phyloP scores from a whole-genome alignment of 2,329 filamentous ascomycete species.

The Fusarium haematococcum region DNA sequence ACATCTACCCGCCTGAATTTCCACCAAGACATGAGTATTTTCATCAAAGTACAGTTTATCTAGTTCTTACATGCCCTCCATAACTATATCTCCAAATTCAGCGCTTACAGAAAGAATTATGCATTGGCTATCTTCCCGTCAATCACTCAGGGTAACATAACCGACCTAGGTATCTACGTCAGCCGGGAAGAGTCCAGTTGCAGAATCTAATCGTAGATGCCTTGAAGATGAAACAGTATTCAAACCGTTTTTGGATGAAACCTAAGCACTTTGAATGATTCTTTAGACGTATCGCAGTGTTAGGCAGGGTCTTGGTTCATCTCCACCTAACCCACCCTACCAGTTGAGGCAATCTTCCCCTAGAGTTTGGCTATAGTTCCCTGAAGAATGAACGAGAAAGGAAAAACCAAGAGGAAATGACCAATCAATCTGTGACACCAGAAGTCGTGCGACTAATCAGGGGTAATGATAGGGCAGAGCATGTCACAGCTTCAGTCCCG shows the following conservation, averaged over 20 bases:
- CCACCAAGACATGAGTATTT: no score
- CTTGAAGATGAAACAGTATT: neutral
- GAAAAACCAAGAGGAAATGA: neutral
- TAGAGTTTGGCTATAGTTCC: neutral
- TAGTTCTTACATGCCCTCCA: no score
- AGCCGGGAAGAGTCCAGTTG: neutral
- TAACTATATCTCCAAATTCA: no score
- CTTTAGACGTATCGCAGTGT: neutral
- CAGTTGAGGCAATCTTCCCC: neutral
- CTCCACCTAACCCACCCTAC: neutral
- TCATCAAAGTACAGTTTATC: no score
- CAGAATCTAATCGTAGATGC: neutral
- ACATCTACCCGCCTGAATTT: no score
- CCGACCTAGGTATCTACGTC: neutral
- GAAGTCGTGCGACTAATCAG: neutral
- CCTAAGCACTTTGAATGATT: neutral
- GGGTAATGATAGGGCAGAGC: neutral
- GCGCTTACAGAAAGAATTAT: no score
- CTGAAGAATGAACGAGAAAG: neutral
- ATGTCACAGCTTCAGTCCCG: neutral
- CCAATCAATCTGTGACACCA: neutral
- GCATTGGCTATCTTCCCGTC: no score
- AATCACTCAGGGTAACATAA: no score
- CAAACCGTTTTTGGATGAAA: neutral
- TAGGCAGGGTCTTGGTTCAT: neutral